A percentile compares a stretch with the other conserved stretches of the same genome.
Conservation (phyloP, 2,329 filamentous ascomycete genomes). For the Pseudogymnoascus verrucosus region DNA sequence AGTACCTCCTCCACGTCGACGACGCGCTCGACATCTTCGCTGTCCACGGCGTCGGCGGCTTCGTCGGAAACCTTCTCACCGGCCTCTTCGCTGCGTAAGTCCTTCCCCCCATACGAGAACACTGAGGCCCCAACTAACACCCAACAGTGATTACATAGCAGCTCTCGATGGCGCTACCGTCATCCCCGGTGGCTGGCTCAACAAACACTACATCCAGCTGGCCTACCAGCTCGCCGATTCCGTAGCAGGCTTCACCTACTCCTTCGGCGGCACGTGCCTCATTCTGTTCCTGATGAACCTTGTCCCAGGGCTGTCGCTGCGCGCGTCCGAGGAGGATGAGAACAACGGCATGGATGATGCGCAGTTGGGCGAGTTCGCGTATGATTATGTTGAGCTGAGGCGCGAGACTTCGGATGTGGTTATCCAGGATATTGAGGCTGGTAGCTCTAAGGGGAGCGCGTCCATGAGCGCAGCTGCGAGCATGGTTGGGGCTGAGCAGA, state of each 20-base stretch:
- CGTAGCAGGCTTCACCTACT: slow-evolving; percentile 66
- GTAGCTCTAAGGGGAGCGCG: background rate
- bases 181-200: slow-evolving; percentile 73
- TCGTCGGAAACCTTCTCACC: slow-evolving; percentile 72
- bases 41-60: slow-evolving; percentile 68
- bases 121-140: background rate
- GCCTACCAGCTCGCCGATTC: slow-evolving; percentile 80
- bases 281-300: slow-evolving; percentile 77
- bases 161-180: slow-evolving; percentile 62
- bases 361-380: slow-evolving; percentile 91
- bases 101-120: background rate
- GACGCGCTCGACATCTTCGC: slow-evolving; percentile 86
- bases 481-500: background rate
- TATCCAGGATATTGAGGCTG: background rate
- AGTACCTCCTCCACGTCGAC: slow-evolving; percentile 73
- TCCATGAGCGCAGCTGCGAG: background rate
- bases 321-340: slow-evolving; percentile 69
- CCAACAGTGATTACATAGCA: slow-evolving; percentile 59
- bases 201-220: slow-evolving; percentile 75
- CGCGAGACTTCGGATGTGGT: background rate
- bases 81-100: slow-evolving; percentile 65
- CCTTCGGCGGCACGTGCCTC: slow-evolving; percentile 67
- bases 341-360: slow-evolving; percentile 80
- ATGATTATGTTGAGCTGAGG: slow-evolving; percentile 54
- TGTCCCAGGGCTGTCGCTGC: slow-evolving; percentile 66